A percentile compares a stretch with the other conserved stretches of the same genome.
phyloP scores from a whole-genome alignment of 2,329 filamentous ascomycete species.

The Reticulascus tulasneorum region DNA sequence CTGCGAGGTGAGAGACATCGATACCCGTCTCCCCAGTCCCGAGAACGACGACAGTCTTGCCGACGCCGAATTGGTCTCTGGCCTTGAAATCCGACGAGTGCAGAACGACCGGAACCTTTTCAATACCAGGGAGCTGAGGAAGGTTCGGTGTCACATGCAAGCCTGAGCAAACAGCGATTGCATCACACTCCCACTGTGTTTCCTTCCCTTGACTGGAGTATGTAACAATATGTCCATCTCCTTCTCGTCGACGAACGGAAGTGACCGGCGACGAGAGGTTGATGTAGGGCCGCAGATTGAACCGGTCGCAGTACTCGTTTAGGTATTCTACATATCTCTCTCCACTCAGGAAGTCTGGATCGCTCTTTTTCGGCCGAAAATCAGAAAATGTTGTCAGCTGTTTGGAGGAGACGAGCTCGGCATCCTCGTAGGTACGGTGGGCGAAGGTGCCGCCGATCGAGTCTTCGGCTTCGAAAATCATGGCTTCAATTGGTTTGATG shows the following conservation, averaged over 20 bases:
- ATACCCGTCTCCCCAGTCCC: conserved; percentile 43
- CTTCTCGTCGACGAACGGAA: conserved; percentile 14
- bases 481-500: conserved; percentile 33
- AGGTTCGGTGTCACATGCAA: conserved; percentile 37
- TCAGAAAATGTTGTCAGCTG: conserved; percentile 49
- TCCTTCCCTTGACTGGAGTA: conserved; percentile 23
- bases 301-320: conserved; percentile 33
- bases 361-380: conserved; percentile 36
- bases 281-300: conserved; percentile 33
- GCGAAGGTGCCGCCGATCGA: conserved; percentile 44
- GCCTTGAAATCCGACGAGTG: conserved; percentile 42
- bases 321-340: conserved; percentile 39
- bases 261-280: conserved; percentile 28
- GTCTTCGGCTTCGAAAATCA: conserved; percentile 40
- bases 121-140: conserved; percentile 34
- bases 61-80: conserved; percentile 34
- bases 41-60: conserved; percentile 38
- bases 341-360: conserved; percentile 40
- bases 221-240: conserved; percentile 5
- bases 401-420: conserved; percentile 46
- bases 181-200: conserved; percentile 35
- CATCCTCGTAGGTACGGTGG: conserved; percentile 43
- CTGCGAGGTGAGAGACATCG: conserved; percentile 39
- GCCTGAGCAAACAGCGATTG: conserved; percentile 41
- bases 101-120: conserved; percentile 29